Percentiles rank a stretch among this genome's conserved stretches.
Conservation (phyloP, 495 filamentous ascomycete genomes). For the Aspergillus mulundensis region DNA sequence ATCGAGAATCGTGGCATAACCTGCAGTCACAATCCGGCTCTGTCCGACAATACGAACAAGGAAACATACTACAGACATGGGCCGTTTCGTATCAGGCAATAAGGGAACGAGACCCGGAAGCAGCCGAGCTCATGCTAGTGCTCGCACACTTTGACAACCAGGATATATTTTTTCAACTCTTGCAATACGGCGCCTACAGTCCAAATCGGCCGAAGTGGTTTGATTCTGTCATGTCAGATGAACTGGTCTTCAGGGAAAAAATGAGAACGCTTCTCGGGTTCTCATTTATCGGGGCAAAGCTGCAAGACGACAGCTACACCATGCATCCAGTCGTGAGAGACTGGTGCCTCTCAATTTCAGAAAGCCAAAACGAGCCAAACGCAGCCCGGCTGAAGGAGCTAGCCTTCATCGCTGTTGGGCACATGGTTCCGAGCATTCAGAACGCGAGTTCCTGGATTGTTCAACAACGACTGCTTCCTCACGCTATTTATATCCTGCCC, state of each 20-base stretch:
- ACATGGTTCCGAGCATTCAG: not conserved
- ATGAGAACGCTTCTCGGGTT: constrained; percentile 21
- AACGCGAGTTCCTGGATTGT: not conserved
- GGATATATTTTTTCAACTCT: constrained; percentile 49
- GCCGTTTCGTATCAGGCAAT: constrained; percentile 40
- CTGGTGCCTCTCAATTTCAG: not conserved
- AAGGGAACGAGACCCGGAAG: constrained; percentile 11
- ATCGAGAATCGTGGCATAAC: constrained; percentile 37
- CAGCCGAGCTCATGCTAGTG: constrained; percentile 37
- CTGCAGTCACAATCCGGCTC: constrained; percentile 27
- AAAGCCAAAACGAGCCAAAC: not conserved
- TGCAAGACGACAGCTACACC: not conserved
- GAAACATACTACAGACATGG: constrained; percentile 44
- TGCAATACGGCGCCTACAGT: constrained; percentile 16
- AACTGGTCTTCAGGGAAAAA: constrained; percentile 26
- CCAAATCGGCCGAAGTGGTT: constrained; percentile 27
- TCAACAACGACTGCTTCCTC: not conserved
- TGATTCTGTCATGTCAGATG: constrained; percentile 19
- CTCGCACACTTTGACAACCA: constrained; percentile 48
- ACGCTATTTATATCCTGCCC: not conserved
- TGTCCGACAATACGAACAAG: constrained; percentile 30
- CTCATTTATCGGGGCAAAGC: not conserved
- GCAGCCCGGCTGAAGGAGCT: not conserved
- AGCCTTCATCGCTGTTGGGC: not conserved
- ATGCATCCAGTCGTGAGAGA: not conserved